Percentiles rank a stretch among this genome's conserved stretches.
Conservation (phyloP, 495 filamentous ascomycete species). For the Hyaloscypha bicolor region DNA sequence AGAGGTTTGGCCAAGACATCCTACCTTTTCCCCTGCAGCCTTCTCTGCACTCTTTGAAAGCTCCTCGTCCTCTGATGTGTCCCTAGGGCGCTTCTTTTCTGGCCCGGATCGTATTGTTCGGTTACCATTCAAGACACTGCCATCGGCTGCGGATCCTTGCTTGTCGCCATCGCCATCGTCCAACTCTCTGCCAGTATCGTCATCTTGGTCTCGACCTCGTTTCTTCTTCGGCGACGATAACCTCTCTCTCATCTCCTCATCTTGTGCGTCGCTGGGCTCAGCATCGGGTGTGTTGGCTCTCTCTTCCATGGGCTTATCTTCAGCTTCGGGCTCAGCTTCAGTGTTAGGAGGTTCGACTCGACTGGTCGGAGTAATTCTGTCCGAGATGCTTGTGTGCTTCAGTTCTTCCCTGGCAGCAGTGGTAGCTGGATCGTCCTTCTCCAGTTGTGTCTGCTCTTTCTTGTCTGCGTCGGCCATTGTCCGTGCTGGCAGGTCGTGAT, state of each 20-base stretch:
- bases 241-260: conserved; percentile 45
- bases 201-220: conserved; percentile 53
- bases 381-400: conserved; percentile 55
- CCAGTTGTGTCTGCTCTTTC: conserved; percentile 15
- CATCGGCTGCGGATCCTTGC: conserved; percentile 41
- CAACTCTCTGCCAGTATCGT: conserved; percentile 40
- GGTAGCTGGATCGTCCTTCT: conserved; percentile 55
- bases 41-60: conserved; percentile 22
- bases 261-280: conserved; percentile 32
- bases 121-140: conserved; percentile 36
- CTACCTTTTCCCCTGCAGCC: conserved; percentile 12
- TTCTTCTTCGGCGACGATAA: conserved; percentile 60
- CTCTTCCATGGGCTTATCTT: conserved; percentile 30
- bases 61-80: conserved; percentile 33
- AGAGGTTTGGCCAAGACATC: not conserved
- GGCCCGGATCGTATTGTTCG: conserved; percentile 49
- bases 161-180: conserved; percentile 35
- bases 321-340: conserved; percentile 20
- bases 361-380: conserved; percentile 34
- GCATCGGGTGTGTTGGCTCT: conserved; percentile 37
- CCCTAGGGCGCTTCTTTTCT: conserved; percentile 58
- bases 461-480: conserved; percentile 22
- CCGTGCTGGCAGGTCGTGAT: conserved; percentile 32
- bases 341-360: conserved; percentile 5
- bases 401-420: conserved; percentile 56